Percentiles rank a stretch among this genome's conserved stretches.
Conservation (phyloP, 2,329 filamentous ascomycete species). For the Hypoxylon sp. region DNA sequence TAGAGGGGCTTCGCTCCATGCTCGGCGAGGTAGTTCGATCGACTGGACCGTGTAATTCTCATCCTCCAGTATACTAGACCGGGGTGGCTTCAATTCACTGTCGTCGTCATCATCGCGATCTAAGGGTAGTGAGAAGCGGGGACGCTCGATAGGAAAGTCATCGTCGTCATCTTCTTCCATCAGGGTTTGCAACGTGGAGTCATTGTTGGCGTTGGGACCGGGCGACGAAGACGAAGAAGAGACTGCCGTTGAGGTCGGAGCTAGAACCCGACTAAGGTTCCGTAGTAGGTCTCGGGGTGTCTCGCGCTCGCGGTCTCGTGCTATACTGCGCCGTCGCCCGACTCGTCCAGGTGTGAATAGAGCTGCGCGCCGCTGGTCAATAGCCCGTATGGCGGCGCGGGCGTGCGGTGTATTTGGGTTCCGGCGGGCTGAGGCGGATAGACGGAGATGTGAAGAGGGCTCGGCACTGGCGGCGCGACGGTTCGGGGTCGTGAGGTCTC, state of each 20-base stretch:
- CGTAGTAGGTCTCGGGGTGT: conserved; percentile 58
- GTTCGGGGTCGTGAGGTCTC: conserved; percentile 52
- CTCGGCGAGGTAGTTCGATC: conserved; percentile 72
- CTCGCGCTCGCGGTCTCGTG: conserved; percentile 62
- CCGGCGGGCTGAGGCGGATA: conserved; percentile 63
- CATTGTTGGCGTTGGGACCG: conserved; percentile 35
- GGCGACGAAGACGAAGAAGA: conserved; percentile 63
- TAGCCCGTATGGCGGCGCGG: conserved; percentile 70
- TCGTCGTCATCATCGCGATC: conserved; percentile 65
- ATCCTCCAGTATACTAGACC: conserved; percentile 69
- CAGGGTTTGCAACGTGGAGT: conserved; percentile 49
- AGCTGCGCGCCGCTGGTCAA: conserved; percentile 72
- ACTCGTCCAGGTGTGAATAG: conserved; percentile 73
- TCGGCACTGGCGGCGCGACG: conserved; percentile 56
- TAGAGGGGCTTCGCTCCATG: conserved; percentile 62
- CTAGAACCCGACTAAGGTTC: conserved; percentile 68
- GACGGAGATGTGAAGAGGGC: conserved; percentile 59
- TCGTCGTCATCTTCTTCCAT: conserved; percentile 65
- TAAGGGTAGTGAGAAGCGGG: conserved; percentile 70
- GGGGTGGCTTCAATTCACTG: conserved; percentile 66
- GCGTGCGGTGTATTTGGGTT: conserved; percentile 71
- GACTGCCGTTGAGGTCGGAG: conserved; percentile 63
- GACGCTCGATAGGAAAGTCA: conserved; percentile 65
- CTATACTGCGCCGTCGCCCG: conserved; percentile 67
- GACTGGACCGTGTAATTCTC: conserved; percentile 72